Evolutionary conservation across 192 early-diverging fungal genomes (phyloP).

Genomic region (Linnemannia schmuckeri): DNA sequence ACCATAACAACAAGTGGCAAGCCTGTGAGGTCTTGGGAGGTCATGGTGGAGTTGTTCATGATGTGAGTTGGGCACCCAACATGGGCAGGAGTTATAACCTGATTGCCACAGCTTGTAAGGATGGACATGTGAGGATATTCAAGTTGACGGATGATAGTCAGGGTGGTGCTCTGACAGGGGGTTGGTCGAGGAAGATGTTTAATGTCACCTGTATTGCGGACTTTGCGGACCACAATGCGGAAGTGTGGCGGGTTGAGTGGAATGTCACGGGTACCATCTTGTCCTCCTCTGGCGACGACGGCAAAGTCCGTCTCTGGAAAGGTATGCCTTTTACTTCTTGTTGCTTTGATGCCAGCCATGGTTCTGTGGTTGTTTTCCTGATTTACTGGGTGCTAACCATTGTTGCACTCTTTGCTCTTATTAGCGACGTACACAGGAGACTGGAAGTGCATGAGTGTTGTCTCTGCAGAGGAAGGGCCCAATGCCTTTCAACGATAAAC

Average conservation of each 20-base stretch:
- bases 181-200: slow-evolving; percentile 58
- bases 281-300: slow-evolving; percentile 85
- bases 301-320: slow-evolving; percentile 87
- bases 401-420: background rate
- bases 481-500: slow-evolving; percentile 33
- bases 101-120: slow-evolving; percentile 86
- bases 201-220: slow-evolving; percentile 68
- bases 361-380: no score
- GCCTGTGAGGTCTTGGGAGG: slow-evolving; percentile 67
- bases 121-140: slow-evolving; percentile 83
- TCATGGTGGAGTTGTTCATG: slow-evolving; percentile 75
- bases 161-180: slow-evolving; percentile 44
- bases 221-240: slow-evolving; percentile 75
- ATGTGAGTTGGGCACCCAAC: slow-evolving; percentile 78
- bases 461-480: slow-evolving; percentile 65
- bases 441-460: slow-evolving; percentile 74
- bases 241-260: slow-evolving; percentile 89
- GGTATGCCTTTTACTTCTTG: slow-evolving; percentile 40
- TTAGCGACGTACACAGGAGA: slow-evolving; percentile 61
- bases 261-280: slow-evolving; percentile 88
- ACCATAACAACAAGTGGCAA: slow-evolving; percentile 74
- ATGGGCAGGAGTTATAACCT: slow-evolving; percentile 83
- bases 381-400: background rate
- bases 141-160: slow-evolving; percentile 67
- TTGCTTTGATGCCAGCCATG: background rate